These are phyloP conservation scores for Colletotrichum orchidophilum DNA, from an alignment of 2,329 filamentous ascomycete genomes.

Conservation along the genomic window DNA sequence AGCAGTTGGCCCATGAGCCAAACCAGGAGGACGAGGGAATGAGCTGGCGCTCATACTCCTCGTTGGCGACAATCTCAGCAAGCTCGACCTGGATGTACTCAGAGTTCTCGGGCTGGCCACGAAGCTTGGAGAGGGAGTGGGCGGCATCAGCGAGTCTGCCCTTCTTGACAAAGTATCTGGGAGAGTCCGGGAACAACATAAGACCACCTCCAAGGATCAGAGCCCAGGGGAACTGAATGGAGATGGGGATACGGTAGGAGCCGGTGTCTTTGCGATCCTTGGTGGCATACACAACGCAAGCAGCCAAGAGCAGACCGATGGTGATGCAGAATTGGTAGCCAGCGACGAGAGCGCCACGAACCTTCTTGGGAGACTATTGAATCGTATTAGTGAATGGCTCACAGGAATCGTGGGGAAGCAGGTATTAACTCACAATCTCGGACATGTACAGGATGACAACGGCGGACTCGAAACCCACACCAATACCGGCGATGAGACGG, in stretches of 20 bases:
- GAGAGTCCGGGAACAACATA: conserved; percentile 83
- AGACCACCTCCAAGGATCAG: conserved; percentile 78
- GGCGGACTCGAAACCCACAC: conserved; percentile 83
- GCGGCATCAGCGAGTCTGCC: conserved; percentile 74
- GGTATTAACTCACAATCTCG: conserved; percentile 70
- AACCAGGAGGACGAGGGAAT: conserved; percentile 74
- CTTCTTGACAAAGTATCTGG: conserved; percentile 86
- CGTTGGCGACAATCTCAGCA: conserved; percentile 87
- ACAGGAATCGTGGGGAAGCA: background rate
- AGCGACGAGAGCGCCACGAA: conserved; percentile 80
- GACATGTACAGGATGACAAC: conserved; percentile 90
- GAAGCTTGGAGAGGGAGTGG: conserved; percentile 70
- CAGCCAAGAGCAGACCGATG: conserved; percentile 79
- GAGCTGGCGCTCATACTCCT: conserved; percentile 81
- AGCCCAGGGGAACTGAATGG: conserved; percentile 83
- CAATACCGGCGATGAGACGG: conserved; percentile 79
- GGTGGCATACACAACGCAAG: conserved; percentile 78
- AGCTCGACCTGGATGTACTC: conserved; percentile 82
- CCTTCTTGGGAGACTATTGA: conserved; percentile 67
- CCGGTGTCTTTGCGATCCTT: conserved; percentile 68
- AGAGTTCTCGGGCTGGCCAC: conserved; percentile 77
- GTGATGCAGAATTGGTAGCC: conserved; percentile 88
- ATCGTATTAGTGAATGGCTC: conserved; percentile 27
- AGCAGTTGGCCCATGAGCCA: conserved; percentile 74
- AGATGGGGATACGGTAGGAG: conserved; percentile 84